Percentiles rank a stretch among this genome's conserved stretches.
These are phyloP conservation scores for Thermochaetoides thermophila DNA, from an alignment of 495 filamentous ascomycete genomes.

Conservation along the genomic window DNA sequence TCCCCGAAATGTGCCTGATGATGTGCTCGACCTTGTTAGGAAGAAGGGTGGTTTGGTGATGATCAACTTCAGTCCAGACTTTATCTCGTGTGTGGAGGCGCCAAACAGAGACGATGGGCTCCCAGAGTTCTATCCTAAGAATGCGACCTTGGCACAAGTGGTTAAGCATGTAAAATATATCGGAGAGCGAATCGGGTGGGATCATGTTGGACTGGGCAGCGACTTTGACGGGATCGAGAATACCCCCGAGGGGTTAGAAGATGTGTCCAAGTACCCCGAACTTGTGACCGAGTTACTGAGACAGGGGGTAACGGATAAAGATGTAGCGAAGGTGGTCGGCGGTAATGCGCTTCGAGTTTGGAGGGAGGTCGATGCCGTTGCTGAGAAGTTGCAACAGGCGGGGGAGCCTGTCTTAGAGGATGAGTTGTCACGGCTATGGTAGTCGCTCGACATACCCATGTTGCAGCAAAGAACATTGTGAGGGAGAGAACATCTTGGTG, in stretches of 20 bases:
- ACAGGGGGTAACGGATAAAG: conserved; percentile 50
- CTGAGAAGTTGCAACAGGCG: conserved; percentile 40
- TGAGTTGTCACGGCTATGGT: conserved; percentile 16
- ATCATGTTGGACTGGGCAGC: conserved; percentile 59
- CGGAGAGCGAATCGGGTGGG: conserved; percentile 52
- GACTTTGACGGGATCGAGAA: conserved; percentile 56
- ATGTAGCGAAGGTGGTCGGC: conserved; percentile 53
- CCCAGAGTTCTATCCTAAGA: conserved; percentile 40
- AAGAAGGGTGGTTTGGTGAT: conserved; percentile 49
- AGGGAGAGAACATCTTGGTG: neutral
- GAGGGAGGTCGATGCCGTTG: conserved; percentile 53
- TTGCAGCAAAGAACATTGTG: neutral
- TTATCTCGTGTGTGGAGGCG: conserved; percentile 49
- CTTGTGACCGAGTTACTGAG: conserved; percentile 59
- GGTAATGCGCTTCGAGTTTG: conserved; percentile 66
- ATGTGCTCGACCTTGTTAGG: conserved; percentile 49
- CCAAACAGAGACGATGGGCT: conserved; percentile 42
- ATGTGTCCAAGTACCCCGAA: conserved; percentile 73
- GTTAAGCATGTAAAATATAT: conserved; percentile 61
- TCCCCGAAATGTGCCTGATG: conserved; percentile 58
- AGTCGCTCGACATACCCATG: too few species aligned
- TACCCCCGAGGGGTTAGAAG: conserved; percentile 49
- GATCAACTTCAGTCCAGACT: conserved; percentile 68
- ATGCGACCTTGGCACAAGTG: conserved; percentile 67
- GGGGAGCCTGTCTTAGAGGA: conserved; percentile 53